Conservation (phyloP, 139 green algal species). For the Penium margaritaceum region DNA sequence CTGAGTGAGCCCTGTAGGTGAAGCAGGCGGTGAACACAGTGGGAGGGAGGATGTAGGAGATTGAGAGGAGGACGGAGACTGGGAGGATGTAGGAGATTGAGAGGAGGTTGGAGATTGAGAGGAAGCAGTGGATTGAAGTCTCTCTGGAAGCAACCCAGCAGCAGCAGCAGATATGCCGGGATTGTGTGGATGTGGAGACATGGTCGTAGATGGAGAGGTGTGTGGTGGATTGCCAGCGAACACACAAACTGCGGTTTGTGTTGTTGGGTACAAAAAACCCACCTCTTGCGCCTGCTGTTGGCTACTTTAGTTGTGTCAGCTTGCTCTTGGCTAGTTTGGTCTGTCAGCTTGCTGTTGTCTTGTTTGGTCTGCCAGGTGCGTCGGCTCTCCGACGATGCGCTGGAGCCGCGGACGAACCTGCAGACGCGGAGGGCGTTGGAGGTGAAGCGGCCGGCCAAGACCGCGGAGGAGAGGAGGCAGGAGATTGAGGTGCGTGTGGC, state of each 20-base stretch:
- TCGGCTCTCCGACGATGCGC: constrained; percentile 12
- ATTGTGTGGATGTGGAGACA: too few species aligned
- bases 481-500: constrained; percentile 31
- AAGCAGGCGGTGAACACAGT: not conserved
- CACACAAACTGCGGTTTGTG: too few species aligned
- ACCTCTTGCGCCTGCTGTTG: not conserved
- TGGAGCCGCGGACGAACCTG: not conserved
- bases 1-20: not conserved
- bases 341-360: not conserved
- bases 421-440: not conserved
- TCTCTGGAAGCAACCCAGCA: too few species aligned
- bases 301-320: not conserved
- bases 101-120: too few species aligned
- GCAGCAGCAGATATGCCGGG: too few species aligned
- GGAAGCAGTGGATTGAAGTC: too few species aligned
- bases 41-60: not conserved
- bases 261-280: not conserved
- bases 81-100: not conserved
- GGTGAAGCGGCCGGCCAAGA: constrained; percentile 10
- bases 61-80: not conserved
- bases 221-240: too few species aligned
- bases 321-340: not conserved
- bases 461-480: constrained; percentile 20
- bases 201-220: too few species aligned
- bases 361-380: not conserved